These are phyloP conservation scores for Discostella stelligera DNA, from an alignment of 352 stramenopile genomes.

Conservation along the genomic window DNA sequence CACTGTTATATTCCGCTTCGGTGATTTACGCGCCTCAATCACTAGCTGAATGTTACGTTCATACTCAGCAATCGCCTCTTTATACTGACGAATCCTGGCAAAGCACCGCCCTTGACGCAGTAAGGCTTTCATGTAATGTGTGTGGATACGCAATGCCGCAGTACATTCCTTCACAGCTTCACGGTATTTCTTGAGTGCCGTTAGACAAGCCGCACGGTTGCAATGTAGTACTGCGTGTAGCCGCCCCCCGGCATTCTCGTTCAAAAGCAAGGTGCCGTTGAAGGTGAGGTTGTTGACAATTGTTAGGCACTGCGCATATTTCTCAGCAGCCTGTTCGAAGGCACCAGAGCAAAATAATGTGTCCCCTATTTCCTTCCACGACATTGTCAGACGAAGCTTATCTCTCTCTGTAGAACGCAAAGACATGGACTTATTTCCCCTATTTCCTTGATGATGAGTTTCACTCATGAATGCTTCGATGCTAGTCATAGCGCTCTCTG, in stretches of 20 bases:
- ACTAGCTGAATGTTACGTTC: conserved; percentile 63
- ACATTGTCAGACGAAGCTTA: conserved; percentile 61
- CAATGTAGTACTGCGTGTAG: conserved; percentile 79
- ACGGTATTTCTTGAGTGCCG: conserved; percentile 64
- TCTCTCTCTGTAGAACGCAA: conserved; percentile 58
- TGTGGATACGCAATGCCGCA: conserved; percentile 69
- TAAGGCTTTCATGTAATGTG: conserved; percentile 83
- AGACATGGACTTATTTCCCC: conserved; percentile 32
- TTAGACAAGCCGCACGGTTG: conserved; percentile 79
- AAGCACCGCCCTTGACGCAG: conserved; percentile 73
- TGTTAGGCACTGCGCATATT: conserved; percentile 64
- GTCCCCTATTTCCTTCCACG: conserved; percentile 50
- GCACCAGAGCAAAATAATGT: not conserved
- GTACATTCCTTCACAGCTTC: conserved; percentile 74
- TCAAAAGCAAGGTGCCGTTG: conserved; percentile 29
- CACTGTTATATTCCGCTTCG: conserved; percentile 50
- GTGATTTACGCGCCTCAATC: conserved; percentile 46
- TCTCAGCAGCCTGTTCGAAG: conserved; percentile 38
- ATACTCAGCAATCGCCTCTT: conserved; percentile 74
- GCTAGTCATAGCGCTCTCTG: conserved; percentile 39
- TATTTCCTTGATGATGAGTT: conserved; percentile 41
- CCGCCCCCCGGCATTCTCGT: conserved; percentile 60
- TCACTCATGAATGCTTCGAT: conserved; percentile 48
- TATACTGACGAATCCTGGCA: conserved; percentile 54
- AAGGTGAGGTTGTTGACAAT: conserved; percentile 60